phyloP scores from a whole-genome alignment of 345 rosid species.

The Brassica carinata region DNA sequence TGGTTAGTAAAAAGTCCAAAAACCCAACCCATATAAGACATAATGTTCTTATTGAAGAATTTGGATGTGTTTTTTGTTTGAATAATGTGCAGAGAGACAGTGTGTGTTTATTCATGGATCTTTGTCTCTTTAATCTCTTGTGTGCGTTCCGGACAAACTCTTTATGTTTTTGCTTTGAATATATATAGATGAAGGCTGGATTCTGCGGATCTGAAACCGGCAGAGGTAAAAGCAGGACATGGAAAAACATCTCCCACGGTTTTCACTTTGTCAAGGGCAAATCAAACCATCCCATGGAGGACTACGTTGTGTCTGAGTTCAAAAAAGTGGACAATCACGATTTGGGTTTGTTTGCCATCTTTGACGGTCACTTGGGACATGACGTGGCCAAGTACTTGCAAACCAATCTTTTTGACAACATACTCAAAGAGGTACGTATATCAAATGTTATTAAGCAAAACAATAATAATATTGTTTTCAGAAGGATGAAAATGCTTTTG shows the following conservation, averaged over 20 bases:
- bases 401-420: constrained; percentile 70
- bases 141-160: neutral
- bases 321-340: constrained; percentile 55
- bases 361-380: constrained; percentile 89
- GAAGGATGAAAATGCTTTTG: neutral
- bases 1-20: no score
- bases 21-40: neutral
- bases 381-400: constrained; percentile 83
- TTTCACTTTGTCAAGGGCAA: constrained; percentile 81
- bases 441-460: neutral
- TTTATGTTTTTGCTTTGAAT: constrained; percentile 11
- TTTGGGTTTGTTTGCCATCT: constrained; percentile 84
- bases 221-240: constrained; percentile 73
- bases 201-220: constrained; percentile 60
- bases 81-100: neutral
- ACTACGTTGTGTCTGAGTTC: constrained; percentile 71
- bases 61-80: neutral
- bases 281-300: constrained; percentile 85
- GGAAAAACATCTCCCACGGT: constrained; percentile 65
- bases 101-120: neutral
- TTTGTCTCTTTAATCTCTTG: neutral
- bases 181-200: constrained; percentile 61
- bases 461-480: neutral
- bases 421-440: constrained; percentile 63
- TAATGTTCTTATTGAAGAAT: neutral